Evolutionary conservation across 2,329 filamentous ascomycete species (phyloP).

Genomic region (Sporothrix pallida): DNA sequence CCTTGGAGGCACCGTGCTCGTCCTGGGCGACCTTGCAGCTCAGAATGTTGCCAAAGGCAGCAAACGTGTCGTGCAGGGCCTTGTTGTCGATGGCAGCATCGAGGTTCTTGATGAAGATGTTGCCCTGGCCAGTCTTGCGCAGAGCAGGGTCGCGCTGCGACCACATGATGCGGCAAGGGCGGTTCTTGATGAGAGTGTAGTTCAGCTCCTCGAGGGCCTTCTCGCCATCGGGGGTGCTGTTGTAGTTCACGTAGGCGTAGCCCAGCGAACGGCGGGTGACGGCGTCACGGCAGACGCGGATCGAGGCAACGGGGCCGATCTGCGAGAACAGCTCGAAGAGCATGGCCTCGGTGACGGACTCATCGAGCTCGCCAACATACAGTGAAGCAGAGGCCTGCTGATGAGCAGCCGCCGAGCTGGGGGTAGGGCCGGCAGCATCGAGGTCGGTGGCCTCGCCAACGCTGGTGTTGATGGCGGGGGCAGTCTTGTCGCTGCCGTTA

Average conservation of each 20-base stretch:
- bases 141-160: conserved; percentile 98
- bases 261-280: conserved; percentile 98
- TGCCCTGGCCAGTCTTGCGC: conserved; percentile 98
- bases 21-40: conserved; percentile 99
- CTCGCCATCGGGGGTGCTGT: conserved; percentile 94
- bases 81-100: conserved; percentile 99
- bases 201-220: conserved; percentile 99
- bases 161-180: conserved; percentile 99
- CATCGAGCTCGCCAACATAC: conserved; percentile 98
- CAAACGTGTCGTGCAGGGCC: conserved; percentile 98
- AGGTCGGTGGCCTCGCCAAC: conserved; percentile 62
- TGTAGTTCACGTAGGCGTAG: conserved; percentile 99
- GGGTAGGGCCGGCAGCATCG: conserved; percentile 71
- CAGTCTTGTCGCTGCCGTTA: conserved; percentile 69
- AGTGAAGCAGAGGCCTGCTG: conserved; percentile 95
- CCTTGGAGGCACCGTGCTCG: conserved; percentile 95
- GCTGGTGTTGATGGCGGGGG: conserved; percentile 76
- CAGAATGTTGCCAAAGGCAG: conserved; percentile 97
- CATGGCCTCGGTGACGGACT: conserved; percentile 98
- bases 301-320: conserved; percentile 97
- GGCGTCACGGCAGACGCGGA: conserved; percentile 98
- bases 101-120: conserved; percentile 99
- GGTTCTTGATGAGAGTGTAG: conserved; percentile 99
- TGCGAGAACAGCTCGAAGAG: conserved; percentile 99
- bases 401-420: conserved; percentile 74